Evolutionary conservation across 257 asterid species (phyloP), one percentile per base, ranked within the genome.

Genomic region (Nicotiana tabacum): DNA sequence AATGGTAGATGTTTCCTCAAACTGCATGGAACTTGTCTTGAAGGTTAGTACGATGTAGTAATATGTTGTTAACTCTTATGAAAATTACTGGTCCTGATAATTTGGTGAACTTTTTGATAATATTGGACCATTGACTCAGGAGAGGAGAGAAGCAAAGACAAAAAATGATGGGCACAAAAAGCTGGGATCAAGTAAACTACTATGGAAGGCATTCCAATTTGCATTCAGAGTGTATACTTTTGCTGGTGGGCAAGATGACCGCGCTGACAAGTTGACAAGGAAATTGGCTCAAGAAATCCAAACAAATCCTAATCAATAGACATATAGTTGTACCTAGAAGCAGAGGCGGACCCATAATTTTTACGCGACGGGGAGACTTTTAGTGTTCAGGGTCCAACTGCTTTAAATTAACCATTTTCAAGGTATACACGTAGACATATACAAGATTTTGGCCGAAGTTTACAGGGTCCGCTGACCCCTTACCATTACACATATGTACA

Each of bases 171-270:
- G 37, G 5, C 85, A 82, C 48, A 91, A 83, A 76, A 83, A 72
- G 11, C 51, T 43, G 4, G 92, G 82, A 83, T 85, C 90, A 3
- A 83, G 80, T 32, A 90, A 94, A 88, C 62, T 88, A 62, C 89
- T 91, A 1, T 95, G 99, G 99, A 91, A 87, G 89, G 93, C 98
- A 46, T 95, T 95, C 85, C 98, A 95, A 85, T 92, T 95, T 62
- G 98, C 98, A 16, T 95, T 84, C 85, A 86, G 97, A 15, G 93
- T 95, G 33, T 95, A 95, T 84, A 89, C 94, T 2, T 93, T 93
- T 35, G 95, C 97, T 1, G 98, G 99, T 4, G 99, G 98, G 55
- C 97, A 93, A 30, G 99, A 95, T 60, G 99, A 95, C 12, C 89
- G 97, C 27, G 98, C 98, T 66, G 97, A 93, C 84, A 89, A 84